Base-by-base conservation (phyloP, 75 land plant species). In the Adiantum capillusveneris region DNA sequence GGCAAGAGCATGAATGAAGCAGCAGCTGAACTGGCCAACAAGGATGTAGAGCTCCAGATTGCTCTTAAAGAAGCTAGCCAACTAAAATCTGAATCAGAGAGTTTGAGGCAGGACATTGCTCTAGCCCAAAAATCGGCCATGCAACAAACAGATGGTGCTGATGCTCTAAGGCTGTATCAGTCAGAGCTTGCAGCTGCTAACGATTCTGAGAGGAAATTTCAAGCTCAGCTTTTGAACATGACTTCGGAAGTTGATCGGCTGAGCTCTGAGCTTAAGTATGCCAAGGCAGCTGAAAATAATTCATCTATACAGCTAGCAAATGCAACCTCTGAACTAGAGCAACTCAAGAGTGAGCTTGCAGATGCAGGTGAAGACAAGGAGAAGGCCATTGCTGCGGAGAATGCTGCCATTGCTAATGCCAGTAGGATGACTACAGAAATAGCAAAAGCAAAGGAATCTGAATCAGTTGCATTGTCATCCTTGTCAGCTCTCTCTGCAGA, bases 341-440 rank as follows among this genome's bases (percentile, higher is more conserved):
- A 25, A 1, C 28, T 53, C 1, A 24, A 26, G 25, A 12, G 9
- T 53, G 55, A 53, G 55, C 28, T 53, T 53, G 46, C 14, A 49
- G 65, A 19, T 84, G 41, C 65, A 76, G 28, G 57, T 65, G 50
- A 46, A 81, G 41, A 59, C 78, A 21, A 68, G 76, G 39, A 36
- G 22, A 48, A 66, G 59, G 59, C 37, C 21, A 24, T n/a, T 64
- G 25, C 14, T 25, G 57, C 36, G 26, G 11, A n/a, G 18, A 21
- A 20, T 49, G 56, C 20, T 45, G 57, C 65, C 12, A 14, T 29
- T 21, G 24, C 34, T 56, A 56, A 25, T 57, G 17, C 1, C 2
- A 31, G 42, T 31, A 6, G 6, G 19, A 11, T 54, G 1, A 34
- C 28, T 16, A 14, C 7, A 14, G 65, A 64, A 37, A 25, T 31